Evolutionary conservation across 1,284 basidiomycete species (phyloP).

Genomic region (Leccinum variabile): DNA sequence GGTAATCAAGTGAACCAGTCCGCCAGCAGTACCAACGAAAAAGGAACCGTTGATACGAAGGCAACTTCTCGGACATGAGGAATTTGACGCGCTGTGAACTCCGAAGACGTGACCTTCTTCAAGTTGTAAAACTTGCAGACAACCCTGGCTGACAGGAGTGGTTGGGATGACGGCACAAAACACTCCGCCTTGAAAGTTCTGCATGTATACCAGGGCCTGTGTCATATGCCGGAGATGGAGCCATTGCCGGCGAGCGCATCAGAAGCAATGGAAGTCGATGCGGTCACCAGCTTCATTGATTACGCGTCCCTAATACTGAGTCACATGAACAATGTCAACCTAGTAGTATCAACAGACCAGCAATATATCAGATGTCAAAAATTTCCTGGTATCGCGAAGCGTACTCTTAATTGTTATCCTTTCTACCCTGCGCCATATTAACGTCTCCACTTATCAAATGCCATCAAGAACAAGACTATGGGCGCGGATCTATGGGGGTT

Average conservation of each 20-base stretch:
- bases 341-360: neutral
- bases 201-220: neutral
- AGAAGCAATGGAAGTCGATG: neutral
- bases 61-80: too few species aligned
- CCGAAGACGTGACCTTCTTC: too few species aligned
- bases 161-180: too few species aligned
- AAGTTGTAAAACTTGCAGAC: neutral
- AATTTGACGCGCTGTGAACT: too few species aligned
- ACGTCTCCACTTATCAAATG: neutral
- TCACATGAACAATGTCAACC: neutral
- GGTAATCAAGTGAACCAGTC: neutral
- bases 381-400: neutral
- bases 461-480: neutral
- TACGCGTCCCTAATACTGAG: neutral
- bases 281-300: too few species aligned
- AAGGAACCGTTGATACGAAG: neutral
- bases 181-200: neutral
- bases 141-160: neutral
- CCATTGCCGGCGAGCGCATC: neutral
- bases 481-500: neutral
- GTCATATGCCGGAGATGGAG: neutral
- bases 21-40: neutral
- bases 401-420: neutral
- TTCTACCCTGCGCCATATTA: neutral
- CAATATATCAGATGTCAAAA: neutral